A percentile compares a stretch with the other conserved stretches of the same genome.
Evolutionary conservation across 2,329 filamentous ascomycete genomes (phyloP).

Genomic region (Didymosphaeria variabile): DNA sequence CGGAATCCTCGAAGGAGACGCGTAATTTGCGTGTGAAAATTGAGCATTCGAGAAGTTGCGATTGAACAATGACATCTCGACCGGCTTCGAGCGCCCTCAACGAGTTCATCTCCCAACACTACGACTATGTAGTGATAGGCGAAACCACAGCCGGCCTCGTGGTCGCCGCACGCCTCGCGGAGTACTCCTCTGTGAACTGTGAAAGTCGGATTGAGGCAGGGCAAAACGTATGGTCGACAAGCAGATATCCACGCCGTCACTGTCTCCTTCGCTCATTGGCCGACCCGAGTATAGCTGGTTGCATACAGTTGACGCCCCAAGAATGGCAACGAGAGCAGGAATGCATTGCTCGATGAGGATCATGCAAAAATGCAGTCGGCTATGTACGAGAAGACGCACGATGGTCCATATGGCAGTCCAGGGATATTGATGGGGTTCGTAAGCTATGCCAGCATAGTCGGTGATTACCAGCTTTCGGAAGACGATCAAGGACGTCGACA

Average conservation of each 20-base stretch:
- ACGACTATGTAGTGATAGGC: slow-evolving; percentile 12
- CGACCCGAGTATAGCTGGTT: slow-evolving; percentile 47
- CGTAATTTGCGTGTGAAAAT: background rate
- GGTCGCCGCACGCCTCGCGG: slow-evolving; percentile 36
- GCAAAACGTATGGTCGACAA: slow-evolving; percentile 34
- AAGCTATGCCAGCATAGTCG: slow-evolving; percentile 35
- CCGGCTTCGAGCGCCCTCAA: slow-evolving; percentile 14
- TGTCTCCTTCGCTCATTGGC: slow-evolving; percentile 43
- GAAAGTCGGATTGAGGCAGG: slow-evolving; percentile 48
- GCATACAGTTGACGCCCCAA: slow-evolving; percentile 34
- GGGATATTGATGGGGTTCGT: slow-evolving; percentile 43
- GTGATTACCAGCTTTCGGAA: slow-evolving; percentile 9
- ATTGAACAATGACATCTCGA: background rate
- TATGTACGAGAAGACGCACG: slow-evolving; percentile 43
- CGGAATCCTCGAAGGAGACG: background rate
- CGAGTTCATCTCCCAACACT: slow-evolving; percentile 10
- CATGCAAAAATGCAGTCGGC: slow-evolving; percentile 45
- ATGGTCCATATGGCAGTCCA: slow-evolving; percentile 45
- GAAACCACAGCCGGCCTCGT: slow-evolving; percentile 39
- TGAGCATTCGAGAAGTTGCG: background rate
- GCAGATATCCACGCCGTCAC: slow-evolving; percentile 39
- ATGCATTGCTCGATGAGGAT: slow-evolving; percentile 46
- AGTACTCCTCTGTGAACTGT: slow-evolving; percentile 31
- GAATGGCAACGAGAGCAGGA: slow-evolving; percentile 41
- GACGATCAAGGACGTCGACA: slow-evolving; percentile 35